Evolutionary conservation across 495 filamentous ascomycete species (phyloP).

Genomic region (Aspergillus bridgeri): DNA sequence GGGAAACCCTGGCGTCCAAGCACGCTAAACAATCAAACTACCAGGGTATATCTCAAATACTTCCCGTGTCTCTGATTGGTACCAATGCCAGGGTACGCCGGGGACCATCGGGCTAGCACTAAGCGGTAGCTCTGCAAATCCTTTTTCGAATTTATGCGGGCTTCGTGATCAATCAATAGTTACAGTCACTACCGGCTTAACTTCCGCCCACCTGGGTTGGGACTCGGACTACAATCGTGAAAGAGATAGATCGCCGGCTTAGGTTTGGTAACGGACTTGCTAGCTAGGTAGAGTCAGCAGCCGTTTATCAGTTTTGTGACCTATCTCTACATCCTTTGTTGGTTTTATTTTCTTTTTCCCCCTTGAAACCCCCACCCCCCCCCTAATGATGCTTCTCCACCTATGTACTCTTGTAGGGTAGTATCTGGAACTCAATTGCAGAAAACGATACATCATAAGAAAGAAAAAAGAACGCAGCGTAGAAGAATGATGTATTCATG

Average conservation of each 20-base stretch:
- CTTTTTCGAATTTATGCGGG: slow-evolving; percentile 14
- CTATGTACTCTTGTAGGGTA: too few relatives aligned
- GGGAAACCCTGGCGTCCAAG: slow-evolving; percentile 18
- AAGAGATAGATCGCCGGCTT: not conserved
- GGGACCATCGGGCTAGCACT: slow-evolving; percentile 14
- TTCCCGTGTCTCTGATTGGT: slow-evolving; percentile 33
- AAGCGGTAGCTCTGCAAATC: slow-evolving; percentile 16
- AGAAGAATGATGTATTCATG: not conserved
- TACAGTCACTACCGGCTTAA: slow-evolving; percentile 23
- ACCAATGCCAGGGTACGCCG: slow-evolving; percentile 15
- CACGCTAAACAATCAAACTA: slow-evolving; percentile 20
- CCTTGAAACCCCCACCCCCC: not conserved
- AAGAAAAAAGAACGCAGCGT: not conserved
- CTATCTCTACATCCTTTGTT: not conserved
- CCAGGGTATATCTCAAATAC: slow-evolving; percentile 45
- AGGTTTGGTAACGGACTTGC: not conserved
- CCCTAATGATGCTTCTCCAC: not conserved
- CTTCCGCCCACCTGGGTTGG: slow-evolving; percentile 3
- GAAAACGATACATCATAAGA: not conserved
- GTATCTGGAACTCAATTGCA: not conserved
- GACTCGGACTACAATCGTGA: not conserved
- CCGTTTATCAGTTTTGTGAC: slow-evolving; percentile 11
- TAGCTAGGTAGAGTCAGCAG: slow-evolving; percentile 1
- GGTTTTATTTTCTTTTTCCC: not conserved
- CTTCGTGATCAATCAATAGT: slow-evolving; percentile 24